These are phyloP conservation scores for Pilaira anomala DNA, from an alignment of 192 early-diverging fungal genomes.

Conservation along the genomic window DNA sequence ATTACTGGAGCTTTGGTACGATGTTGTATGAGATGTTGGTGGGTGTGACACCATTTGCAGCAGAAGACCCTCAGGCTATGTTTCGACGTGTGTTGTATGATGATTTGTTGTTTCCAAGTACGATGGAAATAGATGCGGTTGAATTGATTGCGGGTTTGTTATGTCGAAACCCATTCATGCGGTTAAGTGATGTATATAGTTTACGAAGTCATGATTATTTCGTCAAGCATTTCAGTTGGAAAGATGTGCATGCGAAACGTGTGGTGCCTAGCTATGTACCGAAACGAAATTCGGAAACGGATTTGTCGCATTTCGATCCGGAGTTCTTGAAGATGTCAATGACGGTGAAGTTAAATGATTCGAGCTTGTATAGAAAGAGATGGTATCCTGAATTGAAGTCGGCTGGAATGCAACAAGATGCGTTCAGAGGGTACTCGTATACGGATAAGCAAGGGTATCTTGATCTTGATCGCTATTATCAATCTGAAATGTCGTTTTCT, in stretches of 20 bases:
- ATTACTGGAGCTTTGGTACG: slow-evolving; percentile 94
- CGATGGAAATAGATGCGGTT: slow-evolving; percentile 40
- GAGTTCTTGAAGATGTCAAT: slow-evolving; percentile 48
- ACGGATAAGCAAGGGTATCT: too few species aligned
- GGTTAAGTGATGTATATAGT: slow-evolving; percentile 54
- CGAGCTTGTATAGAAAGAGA: neutral
- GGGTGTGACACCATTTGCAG: slow-evolving; percentile 64
- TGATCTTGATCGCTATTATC: too few species aligned
- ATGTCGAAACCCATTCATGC: slow-evolving; percentile 51
- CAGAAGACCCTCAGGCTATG: slow-evolving; percentile 55
- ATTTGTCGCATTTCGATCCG: slow-evolving; percentile 56
- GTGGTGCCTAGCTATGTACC: slow-evolving; percentile 68
- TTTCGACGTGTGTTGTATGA: slow-evolving; percentile 56
- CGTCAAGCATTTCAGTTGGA: slow-evolving; percentile 62
- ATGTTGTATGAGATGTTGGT: slow-evolving; percentile 91
- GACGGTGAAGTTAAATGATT: neutral
- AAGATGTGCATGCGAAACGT: slow-evolving; percentile 57
- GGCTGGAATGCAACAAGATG: neutral
- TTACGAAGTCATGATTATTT: slow-evolving; percentile 80
- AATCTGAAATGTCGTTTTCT: neutral
- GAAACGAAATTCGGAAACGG: slow-evolving; percentile 48
- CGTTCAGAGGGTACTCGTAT: slow-evolving; percentile 6
- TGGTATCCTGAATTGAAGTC: neutral
- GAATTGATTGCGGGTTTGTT: slow-evolving; percentile 49
- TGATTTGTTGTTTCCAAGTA: slow-evolving; percentile 47